These are phyloP conservation scores for Globisporangium alternatum DNA, from an alignment of 352 stramenopile genomes.

Conservation along the genomic window DNA sequence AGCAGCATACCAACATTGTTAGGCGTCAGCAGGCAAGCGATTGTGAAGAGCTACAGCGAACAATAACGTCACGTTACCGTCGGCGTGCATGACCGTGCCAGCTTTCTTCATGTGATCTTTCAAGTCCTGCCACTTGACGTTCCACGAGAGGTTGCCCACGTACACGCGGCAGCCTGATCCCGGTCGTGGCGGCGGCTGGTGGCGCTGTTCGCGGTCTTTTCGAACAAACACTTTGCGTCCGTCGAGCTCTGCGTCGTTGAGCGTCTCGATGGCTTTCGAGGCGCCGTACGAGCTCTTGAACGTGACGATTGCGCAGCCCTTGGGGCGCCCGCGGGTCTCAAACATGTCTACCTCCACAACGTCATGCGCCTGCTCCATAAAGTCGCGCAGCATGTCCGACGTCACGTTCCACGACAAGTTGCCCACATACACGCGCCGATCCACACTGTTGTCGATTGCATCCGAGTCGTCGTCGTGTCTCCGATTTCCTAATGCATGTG, in stretches of 20 bases:
- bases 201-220: conserved; percentile 86
- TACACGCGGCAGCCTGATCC: conserved; percentile 72
- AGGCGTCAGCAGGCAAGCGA: not conserved
- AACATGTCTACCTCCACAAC: conserved; percentile 68
- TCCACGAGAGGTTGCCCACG: conserved; percentile 91
- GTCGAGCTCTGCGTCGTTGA: conserved; percentile 92
- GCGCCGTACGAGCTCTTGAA: conserved; percentile 85
- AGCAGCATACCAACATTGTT: not conserved
- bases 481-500: not conserved
- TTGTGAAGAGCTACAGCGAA: not conserved
- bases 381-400: conserved; percentile 78
- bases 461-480: not conserved
- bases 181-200: conserved; percentile 18
- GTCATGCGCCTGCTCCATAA: conserved; percentile 69
- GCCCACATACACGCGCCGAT: conserved; percentile 76
- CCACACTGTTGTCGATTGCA: conserved; percentile 15
- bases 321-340: conserved; percentile 68
- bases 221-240: conserved; percentile 94
- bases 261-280: conserved; percentile 71
- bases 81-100: conserved; percentile 77
- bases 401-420: conserved; percentile 87
- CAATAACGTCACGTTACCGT: conserved; percentile 33
- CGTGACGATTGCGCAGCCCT: conserved; percentile 94
- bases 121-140: conserved; percentile 93
- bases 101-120: conserved; percentile 94